These are phyloP conservation scores for Ulvella scutata DNA, from an alignment of 139 green algal species.

Conservation along the genomic window DNA sequence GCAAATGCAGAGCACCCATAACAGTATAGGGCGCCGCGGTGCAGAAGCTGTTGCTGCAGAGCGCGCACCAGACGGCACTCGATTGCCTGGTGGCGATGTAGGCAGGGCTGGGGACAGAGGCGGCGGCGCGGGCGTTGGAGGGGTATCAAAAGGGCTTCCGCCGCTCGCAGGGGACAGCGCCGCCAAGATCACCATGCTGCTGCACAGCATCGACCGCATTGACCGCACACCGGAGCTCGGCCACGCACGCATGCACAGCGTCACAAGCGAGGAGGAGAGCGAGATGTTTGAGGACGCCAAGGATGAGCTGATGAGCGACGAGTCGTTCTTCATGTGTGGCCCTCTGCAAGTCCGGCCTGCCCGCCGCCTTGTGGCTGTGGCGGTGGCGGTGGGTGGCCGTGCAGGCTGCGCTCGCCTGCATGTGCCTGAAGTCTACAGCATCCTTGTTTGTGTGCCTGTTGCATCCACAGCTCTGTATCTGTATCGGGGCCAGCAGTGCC, in stretches of 20 bases:
- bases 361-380: background rate
- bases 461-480: too few species aligned
- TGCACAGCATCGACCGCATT: background rate
- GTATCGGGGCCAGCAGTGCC: too few species aligned
- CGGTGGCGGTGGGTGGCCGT: background rate
- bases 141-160: too few species aligned
- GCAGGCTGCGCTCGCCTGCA: too few species aligned
- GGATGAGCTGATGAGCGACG: constrained; percentile 3
- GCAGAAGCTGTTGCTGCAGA: background rate
- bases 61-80: background rate
- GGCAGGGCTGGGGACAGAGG: background rate
- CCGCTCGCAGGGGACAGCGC: background rate
- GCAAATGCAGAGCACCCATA: too few species aligned
- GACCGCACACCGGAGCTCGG: background rate
- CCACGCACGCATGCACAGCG: background rate
- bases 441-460: too few species aligned
- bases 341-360: background rate
- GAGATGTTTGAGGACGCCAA: background rate
- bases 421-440: too few species aligned
- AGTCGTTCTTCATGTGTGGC: constrained; percentile 1
- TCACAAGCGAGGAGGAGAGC: background rate
- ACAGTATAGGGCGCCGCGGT: too few species aligned
- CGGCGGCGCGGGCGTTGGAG: background rate
- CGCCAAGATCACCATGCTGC: too few species aligned
- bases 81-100: background rate